A percentile compares a stretch with the other conserved stretches of the same genome.
phyloP scores from a whole-genome alignment of 1,139 yeast genomes.

The Eremothecium cymbalariae region DNA sequence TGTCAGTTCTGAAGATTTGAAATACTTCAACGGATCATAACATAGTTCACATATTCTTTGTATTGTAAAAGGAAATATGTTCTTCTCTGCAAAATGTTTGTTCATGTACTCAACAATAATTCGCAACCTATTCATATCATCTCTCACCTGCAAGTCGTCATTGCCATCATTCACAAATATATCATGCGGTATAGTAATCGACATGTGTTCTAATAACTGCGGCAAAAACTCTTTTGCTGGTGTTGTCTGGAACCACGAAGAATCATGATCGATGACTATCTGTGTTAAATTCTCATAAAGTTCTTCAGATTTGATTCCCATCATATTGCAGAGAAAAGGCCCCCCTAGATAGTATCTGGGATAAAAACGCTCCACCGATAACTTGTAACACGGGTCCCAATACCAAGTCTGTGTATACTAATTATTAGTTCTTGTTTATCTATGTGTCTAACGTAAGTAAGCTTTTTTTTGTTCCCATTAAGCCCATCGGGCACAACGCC shows the following conservation, averaged over 20 bases:
- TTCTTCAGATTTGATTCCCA: conserved; percentile 23
- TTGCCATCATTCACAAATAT: conserved; percentile 13
- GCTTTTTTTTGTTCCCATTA: too few relatives aligned
- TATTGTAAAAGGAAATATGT: conserved; percentile 28
- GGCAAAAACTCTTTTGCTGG: conserved; percentile 17
- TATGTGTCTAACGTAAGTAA: too few relatives aligned
- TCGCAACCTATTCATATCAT: conserved; percentile 9
- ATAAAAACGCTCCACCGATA: too few relatives aligned
- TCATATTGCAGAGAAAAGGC: too few relatives aligned
- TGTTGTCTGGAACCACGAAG: conserved; percentile 10
- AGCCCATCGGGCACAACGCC: too few relatives aligned
- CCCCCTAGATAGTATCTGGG: too few relatives aligned
- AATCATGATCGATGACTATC: conserved; percentile 17
- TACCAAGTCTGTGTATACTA: too few relatives aligned
- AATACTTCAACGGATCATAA: conserved; percentile 30
- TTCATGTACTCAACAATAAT: conserved; percentile 14
- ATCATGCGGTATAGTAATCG: conserved; percentile 24
- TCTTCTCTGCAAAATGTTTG: conserved; percentile 15
- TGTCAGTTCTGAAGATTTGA: conserved; percentile 20
- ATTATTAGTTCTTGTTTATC: too few relatives aligned
- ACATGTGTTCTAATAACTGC: conserved; percentile 21
- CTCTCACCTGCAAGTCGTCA: conserved; percentile 5
- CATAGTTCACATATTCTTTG: conserved; percentile 29
- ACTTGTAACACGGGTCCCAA: too few relatives aligned
- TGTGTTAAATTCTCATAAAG: conserved; percentile 17